Evolutionary conservation across 139 green algal species (phyloP).

Genomic region (Axilococcus clingmanii): DNA sequence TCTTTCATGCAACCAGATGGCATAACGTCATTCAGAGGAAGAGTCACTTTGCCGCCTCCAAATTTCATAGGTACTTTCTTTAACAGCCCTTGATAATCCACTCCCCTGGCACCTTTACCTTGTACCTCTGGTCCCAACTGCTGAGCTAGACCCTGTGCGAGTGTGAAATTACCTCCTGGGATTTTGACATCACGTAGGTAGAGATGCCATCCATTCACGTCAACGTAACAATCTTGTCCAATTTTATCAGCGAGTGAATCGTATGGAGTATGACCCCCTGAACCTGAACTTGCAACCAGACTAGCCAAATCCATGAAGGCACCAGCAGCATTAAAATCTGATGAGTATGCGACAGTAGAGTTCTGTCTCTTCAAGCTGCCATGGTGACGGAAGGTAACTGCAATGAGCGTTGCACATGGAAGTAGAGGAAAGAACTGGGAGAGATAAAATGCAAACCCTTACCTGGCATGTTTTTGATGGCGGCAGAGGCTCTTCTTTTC

Average conservation of each 20-base stretch:
- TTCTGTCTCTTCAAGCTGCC: no score
- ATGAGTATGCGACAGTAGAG: no score
- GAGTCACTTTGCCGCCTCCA: constrained; percentile 15
- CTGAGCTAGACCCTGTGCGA: constrained; percentile 16
- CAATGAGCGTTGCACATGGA: no score
- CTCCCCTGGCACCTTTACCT: constrained; percentile 1
- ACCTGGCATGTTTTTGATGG: no score
- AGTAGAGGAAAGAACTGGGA: no score
- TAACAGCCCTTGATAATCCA: constrained; percentile 3
- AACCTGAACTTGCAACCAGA: constrained; percentile 13
- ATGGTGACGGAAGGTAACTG: no score
- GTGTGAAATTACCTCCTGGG: constrained; percentile 1
- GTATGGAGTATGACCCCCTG: constrained; percentile 7
- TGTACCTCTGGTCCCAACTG: constrained; percentile 14
- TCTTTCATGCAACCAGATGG: constrained; percentile 13
- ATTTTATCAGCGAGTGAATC: constrained; percentile 17
- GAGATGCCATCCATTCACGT: constrained; percentile 28
- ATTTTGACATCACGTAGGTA: constrained; percentile 24
- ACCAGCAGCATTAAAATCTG: constrained; percentile 4
- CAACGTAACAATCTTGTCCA: constrained; percentile 15
- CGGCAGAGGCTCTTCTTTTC: no score
- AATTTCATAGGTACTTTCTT: constrained; percentile 22
- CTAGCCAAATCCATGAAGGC: constrained; percentile 20
- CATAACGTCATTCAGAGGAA: constrained; percentile 13
- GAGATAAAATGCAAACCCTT: no score